Percentiles rank a stretch among this genome's conserved stretches.
phyloP scores from a whole-genome alignment of 495 filamentous ascomycete genomes.

The Venustampulla echinocandica region DNA sequence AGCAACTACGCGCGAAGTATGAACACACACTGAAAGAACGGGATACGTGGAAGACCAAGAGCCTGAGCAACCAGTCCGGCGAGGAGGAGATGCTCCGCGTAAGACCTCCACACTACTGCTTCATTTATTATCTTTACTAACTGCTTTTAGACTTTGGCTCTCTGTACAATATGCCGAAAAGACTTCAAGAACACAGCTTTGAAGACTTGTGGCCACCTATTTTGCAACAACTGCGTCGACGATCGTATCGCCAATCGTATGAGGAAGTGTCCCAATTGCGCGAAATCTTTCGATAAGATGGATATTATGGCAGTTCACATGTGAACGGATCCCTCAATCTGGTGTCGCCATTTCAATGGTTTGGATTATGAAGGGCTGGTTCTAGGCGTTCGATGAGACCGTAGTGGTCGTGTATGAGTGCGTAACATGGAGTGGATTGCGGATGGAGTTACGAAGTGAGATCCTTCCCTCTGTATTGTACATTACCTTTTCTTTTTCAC shows the following conservation, averaged over 20 bases:
- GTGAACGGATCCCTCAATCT: conserved; percentile 22
- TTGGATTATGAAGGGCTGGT: conserved; percentile 1
- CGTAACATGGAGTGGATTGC: conserved; percentile 17
- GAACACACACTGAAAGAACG: conserved; percentile 67
- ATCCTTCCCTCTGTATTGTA: conserved; percentile 14
- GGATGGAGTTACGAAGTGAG: conserved; percentile 8
- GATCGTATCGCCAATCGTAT: conserved; percentile 78
- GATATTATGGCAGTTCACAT: conserved; percentile 67
- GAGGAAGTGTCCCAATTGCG: conserved; percentile 91
- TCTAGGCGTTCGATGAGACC: conserved; percentile 9
- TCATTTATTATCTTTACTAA: conserved; percentile 28
- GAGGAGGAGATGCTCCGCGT: conserved; percentile 80
- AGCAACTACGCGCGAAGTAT: conserved; percentile 61
- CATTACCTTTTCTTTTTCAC: conserved; percentile 13
- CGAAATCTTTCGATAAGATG: conserved; percentile 76
- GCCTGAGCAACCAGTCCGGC: conserved; percentile 65
- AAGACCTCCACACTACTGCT: conserved; percentile 29
- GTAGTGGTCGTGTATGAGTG: conserved; percentile 21
- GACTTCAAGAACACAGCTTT: conserved; percentile 91
- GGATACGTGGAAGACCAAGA: conserved; percentile 75
- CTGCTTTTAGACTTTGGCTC: conserved; percentile 60
- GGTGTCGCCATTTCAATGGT: not conserved
- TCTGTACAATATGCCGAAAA: conserved; percentile 80
- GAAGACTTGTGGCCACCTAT: conserved; percentile 92
- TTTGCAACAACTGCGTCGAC: conserved; percentile 84